These are phyloP conservation scores for Blastobotrys robertii DNA, from an alignment of 805 yeast genomes.

Conservation along the genomic window DNA sequence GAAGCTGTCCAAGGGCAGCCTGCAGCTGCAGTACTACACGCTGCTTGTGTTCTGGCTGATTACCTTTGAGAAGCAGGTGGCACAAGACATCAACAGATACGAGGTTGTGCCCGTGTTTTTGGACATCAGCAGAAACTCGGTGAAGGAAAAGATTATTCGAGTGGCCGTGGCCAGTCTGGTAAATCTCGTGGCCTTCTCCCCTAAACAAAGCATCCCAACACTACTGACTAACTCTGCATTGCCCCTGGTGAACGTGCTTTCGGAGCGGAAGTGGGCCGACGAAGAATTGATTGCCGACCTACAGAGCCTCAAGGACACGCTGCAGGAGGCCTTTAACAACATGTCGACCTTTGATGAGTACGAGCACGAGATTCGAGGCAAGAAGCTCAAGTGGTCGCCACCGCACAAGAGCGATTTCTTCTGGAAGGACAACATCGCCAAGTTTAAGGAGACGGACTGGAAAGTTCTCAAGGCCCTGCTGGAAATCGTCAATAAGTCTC, in stretches of 20 bases:
- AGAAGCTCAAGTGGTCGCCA: conserved; percentile 78
- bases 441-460: conserved; percentile 73
- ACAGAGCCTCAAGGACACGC: conserved; percentile 42
- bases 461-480: conserved; percentile 57
- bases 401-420: conserved; percentile 82
- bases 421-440: conserved; percentile 74
- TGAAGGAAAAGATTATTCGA: conserved; percentile 86
- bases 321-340: conserved; percentile 62
- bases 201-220: conserved; percentile 46
- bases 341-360: conserved; percentile 92
- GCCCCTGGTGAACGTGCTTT: conserved; percentile 53
- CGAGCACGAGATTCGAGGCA: conserved; percentile 70
- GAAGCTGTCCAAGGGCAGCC: conserved; percentile 36
- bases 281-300: conserved; percentile 79
- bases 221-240: conserved; percentile 68
- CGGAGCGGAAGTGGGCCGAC: conserved; percentile 89
- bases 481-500: conserved; percentile 21
- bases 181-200: conserved; percentile 27
- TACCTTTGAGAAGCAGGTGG: conserved; percentile 55
- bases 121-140: conserved; percentile 64
- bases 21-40: conserved; percentile 78
- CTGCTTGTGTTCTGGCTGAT: conserved; percentile 77
- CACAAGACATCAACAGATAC: conserved; percentile 40
- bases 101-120: conserved; percentile 38
- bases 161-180: conserved; percentile 63